Base-by-base conservation (phyloP, 352 stramenopile genomes). In the Lagenidium giganteum region DNA sequence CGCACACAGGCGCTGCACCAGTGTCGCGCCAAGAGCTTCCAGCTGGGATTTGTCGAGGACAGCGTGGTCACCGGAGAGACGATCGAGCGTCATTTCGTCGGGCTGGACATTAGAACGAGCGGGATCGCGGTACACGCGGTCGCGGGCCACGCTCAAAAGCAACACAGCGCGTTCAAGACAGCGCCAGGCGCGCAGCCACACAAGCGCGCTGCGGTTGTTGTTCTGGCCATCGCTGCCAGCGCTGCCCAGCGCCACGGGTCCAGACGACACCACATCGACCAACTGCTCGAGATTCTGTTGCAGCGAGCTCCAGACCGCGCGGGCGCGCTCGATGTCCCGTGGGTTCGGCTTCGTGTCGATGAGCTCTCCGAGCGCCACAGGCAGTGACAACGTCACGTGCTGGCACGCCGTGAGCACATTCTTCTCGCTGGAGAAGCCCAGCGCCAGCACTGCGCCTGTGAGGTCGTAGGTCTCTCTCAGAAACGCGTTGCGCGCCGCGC, bases 61-160 rank as follows among this genome's bases (percentile, higher is more conserved):
- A 3, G 35, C 47, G 12, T 65, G 59, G 8, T 42, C 52, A n/a
- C n/a, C n/a, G n/a, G n/a, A n/a, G 28, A 85, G 34, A 29, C 51
- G 57, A 37, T 82, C 69, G 39, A 82, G 42, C 30, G 66, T 78
- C 34, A 70, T 62, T 12, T 35, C 58, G 29, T 85, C 75, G 4
- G 72, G 72, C 52, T 77, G 67, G 23, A 83, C 57, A 22, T 85
- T 85, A 8, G 69, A 83, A 21, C 72, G 52, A 54, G 70, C 65
- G 0, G 67, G 68, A 28, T 85, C 72, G n/a, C 72, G 65, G 42
- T 70, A 80, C 52, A 83, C 49, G 8, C 60, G 50, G 34, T 74
- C 63, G 26, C 69, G 49, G 7, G 63, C 48, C 13, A 56, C 57
- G n/a, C 53, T 67, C 16, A 79, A 40, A 7, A 83, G 50, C 51